Base-by-base conservation (phyloP, 2,329 filamentous ascomycete species). In the Nannizziopsis barbatae region DNA sequence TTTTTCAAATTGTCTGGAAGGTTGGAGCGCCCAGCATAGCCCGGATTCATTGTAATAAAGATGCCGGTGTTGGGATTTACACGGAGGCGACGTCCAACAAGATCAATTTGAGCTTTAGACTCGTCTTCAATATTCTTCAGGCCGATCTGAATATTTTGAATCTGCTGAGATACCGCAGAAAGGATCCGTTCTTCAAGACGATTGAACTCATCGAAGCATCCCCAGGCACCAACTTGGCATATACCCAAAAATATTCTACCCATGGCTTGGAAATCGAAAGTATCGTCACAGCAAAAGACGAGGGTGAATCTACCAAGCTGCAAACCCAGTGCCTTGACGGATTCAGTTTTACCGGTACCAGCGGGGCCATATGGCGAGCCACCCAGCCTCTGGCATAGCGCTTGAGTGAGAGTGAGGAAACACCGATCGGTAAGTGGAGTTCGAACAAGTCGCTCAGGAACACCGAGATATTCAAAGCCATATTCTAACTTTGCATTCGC, bases 41-140 rank as follows among this genome's bases (percentile, higher is more conserved):
- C 92, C 65, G 92, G 92, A 66, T 99, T 99, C 93, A 99, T 98
- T 35, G 92, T 99, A 65, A 99, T 98, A 73, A 99, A 99, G 64
- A 99, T 92, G 58, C 92, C 92, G 44, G 93, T 96, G 63, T 95
- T 94, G 52, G 77, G 75, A 60, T 95, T 93, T 56, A 99, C 92
- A 54, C 76, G 80, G 42, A 98, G 76, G 57, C 93, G 88, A 48
- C 92, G 85, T 42, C 90, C 90, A 47, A 96, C 85, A 15, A 99
- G 75, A 65, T 98, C 92, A 57, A 98, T 96, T 62, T 95, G 85
- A 1, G 87, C 75, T 63, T 86, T 87, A 5, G 84, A 79, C 58
- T 95, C 86, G 48, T 87, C 81, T 6, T 73, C 83, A 31, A 84
- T 83, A 63, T 90, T 87, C 64, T 89, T 89, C 47, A 99, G 74